Conservation (phyloP, 1,284 basidiomycete genomes). For the Rhodotorula sp. region DNA sequence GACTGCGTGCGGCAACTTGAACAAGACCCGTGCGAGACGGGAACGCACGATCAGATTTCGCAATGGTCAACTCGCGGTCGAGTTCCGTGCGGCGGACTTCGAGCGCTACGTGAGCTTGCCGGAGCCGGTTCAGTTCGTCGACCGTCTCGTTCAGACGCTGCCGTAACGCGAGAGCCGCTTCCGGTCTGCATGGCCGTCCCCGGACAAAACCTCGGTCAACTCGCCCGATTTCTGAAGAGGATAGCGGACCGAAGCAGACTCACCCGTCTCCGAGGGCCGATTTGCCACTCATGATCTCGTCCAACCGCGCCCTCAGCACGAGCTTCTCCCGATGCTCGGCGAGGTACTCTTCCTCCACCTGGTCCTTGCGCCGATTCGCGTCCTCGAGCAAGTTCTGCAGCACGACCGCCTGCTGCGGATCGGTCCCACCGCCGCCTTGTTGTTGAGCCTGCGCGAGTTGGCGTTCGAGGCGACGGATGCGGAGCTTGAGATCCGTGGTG, state of each 20-base stretch:
- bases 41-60: constrained; percentile 77
- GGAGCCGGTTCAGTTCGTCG: constrained; percentile 72
- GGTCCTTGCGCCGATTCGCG: constrained; percentile 79
- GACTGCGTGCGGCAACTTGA: neutral
- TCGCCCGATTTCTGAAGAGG: neutral
- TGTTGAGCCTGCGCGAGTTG: constrained; percentile 73
- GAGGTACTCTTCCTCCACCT: constrained; percentile 87
- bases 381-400: constrained; percentile 89
- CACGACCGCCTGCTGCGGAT: constrained; percentile 55
- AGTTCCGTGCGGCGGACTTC: constrained; percentile 68
- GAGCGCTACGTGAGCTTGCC: constrained; percentile 67
- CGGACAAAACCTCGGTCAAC: too few species aligned
- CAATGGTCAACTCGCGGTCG: constrained; percentile 71
- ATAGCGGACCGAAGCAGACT: constrained; percentile 39
- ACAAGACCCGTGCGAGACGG: neutral
- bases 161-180: constrained; percentile 81
- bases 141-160: constrained; percentile 83
- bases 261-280: constrained; percentile 73
- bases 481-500: constrained; percentile 84
- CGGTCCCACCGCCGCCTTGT: neutral
- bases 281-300: constrained; percentile 84
- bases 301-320: constrained; percentile 74
- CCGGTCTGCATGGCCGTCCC: constrained; percentile 69
- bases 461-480: constrained; percentile 75
- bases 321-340: constrained; percentile 79